Percentiles rank a stretch among this genome's conserved stretches.
These are phyloP conservation scores for Cytospora chrysosperma DNA, from an alignment of 2,329 filamentous ascomycete genomes.

Conservation along the genomic window DNA sequence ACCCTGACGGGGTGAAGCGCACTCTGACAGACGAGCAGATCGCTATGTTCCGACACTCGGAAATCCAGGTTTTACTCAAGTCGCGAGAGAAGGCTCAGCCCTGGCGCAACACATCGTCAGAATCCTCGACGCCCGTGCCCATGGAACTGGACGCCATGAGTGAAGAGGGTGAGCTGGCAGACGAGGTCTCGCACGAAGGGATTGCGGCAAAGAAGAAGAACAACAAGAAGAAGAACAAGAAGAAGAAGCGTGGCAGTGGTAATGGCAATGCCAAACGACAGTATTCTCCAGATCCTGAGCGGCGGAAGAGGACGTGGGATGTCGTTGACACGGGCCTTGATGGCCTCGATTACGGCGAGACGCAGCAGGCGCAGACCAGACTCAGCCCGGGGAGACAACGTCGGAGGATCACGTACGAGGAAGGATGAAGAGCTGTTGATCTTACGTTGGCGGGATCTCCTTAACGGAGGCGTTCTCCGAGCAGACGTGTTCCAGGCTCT, in stretches of 20 bases:
- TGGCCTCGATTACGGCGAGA: constrained; percentile 59
- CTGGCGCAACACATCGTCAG: constrained; percentile 9
- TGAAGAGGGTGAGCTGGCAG: constrained; percentile 27
- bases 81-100: constrained; percentile 39
- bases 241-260: constrained; percentile 40
- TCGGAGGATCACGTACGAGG: constrained; percentile 48
- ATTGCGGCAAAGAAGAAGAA: constrained; percentile 34
- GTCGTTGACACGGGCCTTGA: constrained; percentile 61
- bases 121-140: neutral
- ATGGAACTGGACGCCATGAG: constrained; percentile 20
- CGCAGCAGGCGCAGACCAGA: constrained; percentile 29
- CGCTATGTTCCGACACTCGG: constrained; percentile 84
- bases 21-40: constrained; percentile 92
- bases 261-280: constrained; percentile 40
- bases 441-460: neutral
- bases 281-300: constrained; percentile 55
- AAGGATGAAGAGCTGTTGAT: constrained; percentile 30
- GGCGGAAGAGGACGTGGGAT: constrained; percentile 68
- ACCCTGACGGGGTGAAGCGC: constrained; percentile 80
- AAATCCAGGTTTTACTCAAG: constrained; percentile 71
- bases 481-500: neutral
- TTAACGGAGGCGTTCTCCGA: neutral
- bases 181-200: constrained; percentile 28
- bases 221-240: constrained; percentile 32
- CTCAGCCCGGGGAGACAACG: constrained; percentile 38